These are phyloP conservation scores for Backusella mclennaniae DNA, from an alignment of 192 early-diverging fungal genomes.

Conservation along the genomic window DNA sequence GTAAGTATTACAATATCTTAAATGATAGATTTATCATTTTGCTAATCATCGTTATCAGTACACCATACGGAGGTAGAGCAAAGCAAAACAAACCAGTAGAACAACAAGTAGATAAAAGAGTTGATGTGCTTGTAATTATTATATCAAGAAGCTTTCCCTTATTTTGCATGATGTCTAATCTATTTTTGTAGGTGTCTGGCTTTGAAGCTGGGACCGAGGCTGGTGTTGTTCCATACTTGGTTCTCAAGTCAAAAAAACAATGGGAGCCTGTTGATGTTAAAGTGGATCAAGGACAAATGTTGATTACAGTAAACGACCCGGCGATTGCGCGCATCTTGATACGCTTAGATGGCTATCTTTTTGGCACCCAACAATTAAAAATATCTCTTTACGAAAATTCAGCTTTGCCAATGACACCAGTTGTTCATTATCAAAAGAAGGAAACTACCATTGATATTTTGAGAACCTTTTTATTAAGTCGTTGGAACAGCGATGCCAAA, in stretches of 20 bases:
- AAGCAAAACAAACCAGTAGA: not conserved
- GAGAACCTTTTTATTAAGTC: slow-evolving; percentile 21
- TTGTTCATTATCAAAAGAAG: not conserved
- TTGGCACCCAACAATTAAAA: slow-evolving; percentile 13
- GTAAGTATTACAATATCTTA: not conserved
- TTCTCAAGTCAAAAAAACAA: slow-evolving; percentile 27
- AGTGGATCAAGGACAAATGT: slow-evolving; percentile 5
- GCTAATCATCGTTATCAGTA: not conserved
- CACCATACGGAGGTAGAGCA: slow-evolving; percentile 21
- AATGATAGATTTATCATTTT: not conserved
- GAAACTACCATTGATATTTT: slow-evolving; percentile 27
- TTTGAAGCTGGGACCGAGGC: slow-evolving; percentile 20
- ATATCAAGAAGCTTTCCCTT: not conserved
- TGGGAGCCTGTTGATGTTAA: slow-evolving; percentile 29
- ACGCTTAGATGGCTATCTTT: slow-evolving; percentile 25
- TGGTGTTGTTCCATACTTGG: slow-evolving; percentile 22
- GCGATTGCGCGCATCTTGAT: slow-evolving; percentile 14
- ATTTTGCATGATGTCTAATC: not conserved
- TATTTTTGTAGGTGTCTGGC: slow-evolving; percentile 12
- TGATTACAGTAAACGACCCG: slow-evolving; percentile 17
- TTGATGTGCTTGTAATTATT: slow-evolving; percentile 20
- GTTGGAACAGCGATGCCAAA: slow-evolving; percentile 17
- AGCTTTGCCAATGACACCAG: not conserved
- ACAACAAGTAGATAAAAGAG: slow-evolving; percentile 8
- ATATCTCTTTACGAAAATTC: slow-evolving; percentile 3